Percentiles rank a stretch among this genome's conserved stretches.
Conservation (phyloP, 495 filamentous ascomycete species). For the Penicillium ochrochloron region DNA sequence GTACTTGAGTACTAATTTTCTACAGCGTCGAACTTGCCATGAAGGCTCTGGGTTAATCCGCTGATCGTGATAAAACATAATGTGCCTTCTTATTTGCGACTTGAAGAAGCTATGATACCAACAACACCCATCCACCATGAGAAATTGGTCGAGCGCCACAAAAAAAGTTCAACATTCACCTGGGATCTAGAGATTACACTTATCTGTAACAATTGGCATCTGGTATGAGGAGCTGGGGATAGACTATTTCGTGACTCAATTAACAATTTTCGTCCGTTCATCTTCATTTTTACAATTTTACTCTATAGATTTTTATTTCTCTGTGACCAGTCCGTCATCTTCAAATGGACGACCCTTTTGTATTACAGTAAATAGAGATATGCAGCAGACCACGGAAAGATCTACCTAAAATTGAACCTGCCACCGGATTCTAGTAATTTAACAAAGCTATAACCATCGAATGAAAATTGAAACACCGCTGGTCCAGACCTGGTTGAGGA, state of each 20-base stretch:
- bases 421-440: no score
- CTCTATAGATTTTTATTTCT: not conserved
- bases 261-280: not conserved
- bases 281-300: not conserved
- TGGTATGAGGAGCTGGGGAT: conserved; percentile 1
- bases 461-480: no score
- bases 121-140: conserved; percentile 32
- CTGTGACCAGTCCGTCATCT: not conserved
- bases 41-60: conserved; percentile 48
- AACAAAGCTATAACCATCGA: no score
- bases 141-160: conserved; percentile 17
- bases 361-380: no score
- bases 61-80: conserved; percentile 24
- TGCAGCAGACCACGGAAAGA: no score
- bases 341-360: no score
- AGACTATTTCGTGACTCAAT: conserved; percentile 7
- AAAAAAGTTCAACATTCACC: conserved; percentile 30
- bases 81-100: conserved; percentile 21
- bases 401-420: no score
- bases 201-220: conserved; percentile 14
- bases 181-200: conserved; percentile 22
- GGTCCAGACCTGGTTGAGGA: no score
- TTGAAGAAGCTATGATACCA: conserved; percentile 35
- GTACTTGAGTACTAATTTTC: conserved; percentile 1
- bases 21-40: conserved; percentile 52